phyloP scores from a whole-genome alignment of 176 grass and related monocot species.

The Oryza punctata region DNA sequence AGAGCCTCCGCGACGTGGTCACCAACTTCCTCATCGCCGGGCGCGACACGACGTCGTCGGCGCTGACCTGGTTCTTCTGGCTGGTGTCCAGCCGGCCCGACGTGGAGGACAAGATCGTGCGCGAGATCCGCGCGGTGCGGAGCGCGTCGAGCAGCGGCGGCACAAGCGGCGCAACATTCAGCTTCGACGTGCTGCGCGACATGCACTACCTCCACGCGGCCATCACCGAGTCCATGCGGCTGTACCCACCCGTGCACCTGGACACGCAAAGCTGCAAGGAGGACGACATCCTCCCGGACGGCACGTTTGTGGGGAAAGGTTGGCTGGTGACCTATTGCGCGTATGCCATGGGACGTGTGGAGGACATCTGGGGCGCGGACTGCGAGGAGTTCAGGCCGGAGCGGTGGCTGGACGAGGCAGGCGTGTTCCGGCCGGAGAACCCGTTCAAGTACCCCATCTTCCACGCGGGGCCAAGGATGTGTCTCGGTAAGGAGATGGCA shows the following conservation, averaged over 20 bases:
- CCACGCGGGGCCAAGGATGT: slow-evolving; percentile 62
- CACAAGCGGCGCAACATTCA: slow-evolving; percentile 15
- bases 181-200: slow-evolving; percentile 53
- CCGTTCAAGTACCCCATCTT: slow-evolving; percentile 59
- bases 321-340: slow-evolving; percentile 53
- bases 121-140: slow-evolving; percentile 42
- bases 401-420: slow-evolving; percentile 59
- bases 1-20: slow-evolving; percentile 20
- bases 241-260: slow-evolving; percentile 65
- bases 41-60: too few species aligned
- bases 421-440: slow-evolving; percentile 57
- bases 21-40: too few species aligned
- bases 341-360: slow-evolving; percentile 53
- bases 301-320: slow-evolving; percentile 54
- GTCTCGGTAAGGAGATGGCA: slow-evolving; percentile 79
- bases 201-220: slow-evolving; percentile 74
- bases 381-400: slow-evolving; percentile 59
- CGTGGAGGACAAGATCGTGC: slow-evolving; percentile 54
- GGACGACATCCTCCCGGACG: slow-evolving; percentile 55
- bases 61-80: slow-evolving; percentile 73
- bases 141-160: background rate
- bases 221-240: slow-evolving; percentile 64
- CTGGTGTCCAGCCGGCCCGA: slow-evolving; percentile 45
- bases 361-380: slow-evolving; percentile 60
- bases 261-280: slow-evolving; percentile 53